A percentile compares a stretch with the other conserved stretches of the same genome.
Evolutionary conservation across 2,329 filamentous ascomycete genomes (phyloP).

Genomic region (Talaromyces sp.): DNA sequence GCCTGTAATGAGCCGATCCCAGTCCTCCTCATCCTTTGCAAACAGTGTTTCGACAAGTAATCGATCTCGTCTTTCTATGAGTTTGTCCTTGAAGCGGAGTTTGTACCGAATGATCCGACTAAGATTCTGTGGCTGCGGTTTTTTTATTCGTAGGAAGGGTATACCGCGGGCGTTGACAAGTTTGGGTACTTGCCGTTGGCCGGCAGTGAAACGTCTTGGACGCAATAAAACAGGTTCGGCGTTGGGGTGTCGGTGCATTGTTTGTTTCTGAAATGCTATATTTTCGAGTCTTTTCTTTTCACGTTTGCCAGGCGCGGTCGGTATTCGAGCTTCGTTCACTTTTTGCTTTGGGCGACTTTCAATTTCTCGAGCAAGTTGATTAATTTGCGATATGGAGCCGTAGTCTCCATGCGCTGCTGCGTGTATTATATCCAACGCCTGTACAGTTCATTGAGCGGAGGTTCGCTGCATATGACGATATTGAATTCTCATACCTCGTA

Average conservation of each 20-base stretch:
- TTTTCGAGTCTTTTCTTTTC: slow-evolving; percentile 26
- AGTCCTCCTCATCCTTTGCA: slow-evolving; percentile 41
- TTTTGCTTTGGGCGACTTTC: slow-evolving; percentile 22
- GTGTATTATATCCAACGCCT: slow-evolving; percentile 40
- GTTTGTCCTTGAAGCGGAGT: slow-evolving; percentile 33
- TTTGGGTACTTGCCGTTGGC: slow-evolving; percentile 39
- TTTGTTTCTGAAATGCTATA: slow-evolving; percentile 28
- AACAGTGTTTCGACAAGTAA: slow-evolving; percentile 31
- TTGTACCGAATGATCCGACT: slow-evolving; percentile 37
- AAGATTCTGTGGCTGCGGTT: slow-evolving; percentile 41
- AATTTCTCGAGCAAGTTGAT: slow-evolving; percentile 27
- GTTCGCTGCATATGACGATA: not conserved
- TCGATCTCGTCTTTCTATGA: slow-evolving; percentile 32
- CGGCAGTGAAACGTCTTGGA: slow-evolving; percentile 32
- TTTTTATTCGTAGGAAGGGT: slow-evolving; percentile 44
- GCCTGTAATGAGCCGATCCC: slow-evolving; percentile 36
- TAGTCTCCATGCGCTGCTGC: slow-evolving; percentile 30
- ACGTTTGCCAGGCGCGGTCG: slow-evolving; percentile 24
- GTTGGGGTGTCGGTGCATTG: slow-evolving; percentile 33
- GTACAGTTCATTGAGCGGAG: not conserved
- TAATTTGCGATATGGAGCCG: slow-evolving; percentile 25
- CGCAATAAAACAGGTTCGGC: slow-evolving; percentile 34
- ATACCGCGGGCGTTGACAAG: slow-evolving; percentile 42
- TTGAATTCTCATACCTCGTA: slow-evolving; percentile 34
- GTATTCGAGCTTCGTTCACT: slow-evolving; percentile 10